Evolutionary conservation across 192 early-diverging fungal genomes (phyloP).

Genomic region (Nowakowskiella sp.): DNA sequence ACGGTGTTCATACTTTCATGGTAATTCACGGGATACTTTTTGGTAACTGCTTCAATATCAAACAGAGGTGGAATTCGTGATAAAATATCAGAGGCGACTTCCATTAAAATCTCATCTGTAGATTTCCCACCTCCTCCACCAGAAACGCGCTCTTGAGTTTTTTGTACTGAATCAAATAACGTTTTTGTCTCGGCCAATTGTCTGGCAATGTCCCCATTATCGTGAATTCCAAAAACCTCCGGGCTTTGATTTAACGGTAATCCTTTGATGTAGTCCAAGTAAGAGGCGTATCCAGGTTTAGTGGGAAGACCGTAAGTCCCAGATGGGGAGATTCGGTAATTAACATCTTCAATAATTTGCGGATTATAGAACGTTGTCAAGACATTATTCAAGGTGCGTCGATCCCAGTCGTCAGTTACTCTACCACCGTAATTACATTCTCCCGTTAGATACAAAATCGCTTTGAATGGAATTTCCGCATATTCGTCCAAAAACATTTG

Average conservation of each 20-base stretch:
- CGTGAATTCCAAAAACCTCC: constrained; percentile 63
- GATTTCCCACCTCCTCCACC: constrained; percentile 36
- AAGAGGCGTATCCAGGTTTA: constrained; percentile 41
- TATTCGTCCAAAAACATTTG: constrained; percentile 59
- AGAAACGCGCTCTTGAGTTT: constrained; percentile 41
- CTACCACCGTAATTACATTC: constrained; percentile 62
- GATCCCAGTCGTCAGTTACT: constrained; percentile 62
- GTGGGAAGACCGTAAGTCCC: constrained; percentile 47
- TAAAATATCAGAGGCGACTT: constrained; percentile 50
- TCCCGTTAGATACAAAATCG: constrained; percentile 48
- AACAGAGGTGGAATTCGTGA: constrained; percentile 38
- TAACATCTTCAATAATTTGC: constrained; percentile 39
- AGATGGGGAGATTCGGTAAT: constrained; percentile 48
- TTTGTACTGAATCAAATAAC: constrained; percentile 48
- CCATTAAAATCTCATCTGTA: constrained; percentile 50
- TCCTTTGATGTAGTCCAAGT: constrained; percentile 49
- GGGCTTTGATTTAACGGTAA: constrained; percentile 53
- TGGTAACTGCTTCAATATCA: constrained; percentile 36
- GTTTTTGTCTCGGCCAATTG: constrained; percentile 49
- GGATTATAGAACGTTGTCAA: constrained; percentile 47
- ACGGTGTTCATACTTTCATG: constrained; percentile 61
- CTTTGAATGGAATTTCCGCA: constrained; percentile 52
- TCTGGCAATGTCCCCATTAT: constrained; percentile 60
- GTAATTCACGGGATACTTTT: constrained; percentile 53
- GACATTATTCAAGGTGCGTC: constrained; percentile 51